Evolutionary conservation across 2,329 filamentous ascomycete species (phyloP).

Genomic region (Exophiala alcalophila): DNA sequence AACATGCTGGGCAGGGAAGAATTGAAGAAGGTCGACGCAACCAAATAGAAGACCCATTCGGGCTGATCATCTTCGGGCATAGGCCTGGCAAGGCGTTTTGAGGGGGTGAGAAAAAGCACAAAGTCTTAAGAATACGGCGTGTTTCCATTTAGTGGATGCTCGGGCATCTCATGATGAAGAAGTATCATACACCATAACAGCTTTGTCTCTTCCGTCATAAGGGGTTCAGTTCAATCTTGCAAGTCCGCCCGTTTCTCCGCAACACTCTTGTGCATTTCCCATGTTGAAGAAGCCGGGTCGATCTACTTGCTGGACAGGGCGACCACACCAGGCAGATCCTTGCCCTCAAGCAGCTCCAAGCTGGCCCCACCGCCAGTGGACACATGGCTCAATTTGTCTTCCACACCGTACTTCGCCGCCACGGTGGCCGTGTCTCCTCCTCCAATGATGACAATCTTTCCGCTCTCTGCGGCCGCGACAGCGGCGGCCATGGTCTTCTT

Average conservation of each 20-base stretch:
- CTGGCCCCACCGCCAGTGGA: slow-evolving; percentile 94
- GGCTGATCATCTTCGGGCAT: slow-evolving; percentile 35
- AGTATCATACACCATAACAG: slow-evolving; percentile 17
- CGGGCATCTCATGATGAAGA: slow-evolving; percentile 11
- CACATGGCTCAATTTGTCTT: slow-evolving; percentile 97
- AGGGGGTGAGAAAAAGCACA: slow-evolving; percentile 6
- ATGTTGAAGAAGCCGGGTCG: slow-evolving; percentile 2
- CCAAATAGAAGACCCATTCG: slow-evolving; percentile 39
- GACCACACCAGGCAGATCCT: slow-evolving; percentile 89
- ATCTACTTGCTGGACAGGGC: slow-evolving; percentile 75
- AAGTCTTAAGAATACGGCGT: slow-evolving; percentile 13
- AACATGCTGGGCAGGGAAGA: slow-evolving; percentile 57
- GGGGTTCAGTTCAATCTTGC: slow-evolving; percentile 21
- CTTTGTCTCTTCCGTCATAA: slow-evolving; percentile 11
- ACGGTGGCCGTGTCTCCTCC: slow-evolving; percentile 98
- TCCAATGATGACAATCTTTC: slow-evolving; percentile 97
- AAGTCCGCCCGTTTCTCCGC: slow-evolving; percentile 12
- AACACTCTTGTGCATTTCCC: slow-evolving; percentile 10
- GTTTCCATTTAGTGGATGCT: slow-evolving; percentile 11
- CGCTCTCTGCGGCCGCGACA: slow-evolving; percentile 72
- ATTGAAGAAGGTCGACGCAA: slow-evolving; percentile 83
- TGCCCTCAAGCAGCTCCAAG: slow-evolving; percentile 95
- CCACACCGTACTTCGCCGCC: slow-evolving; percentile 92
- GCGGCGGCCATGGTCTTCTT: slow-evolving; percentile 88
- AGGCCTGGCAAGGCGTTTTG: slow-evolving; percentile 21